Base-by-base conservation (phyloP, 2,329 filamentous ascomycete genomes). In the Colletotrichum sp. region DNA sequence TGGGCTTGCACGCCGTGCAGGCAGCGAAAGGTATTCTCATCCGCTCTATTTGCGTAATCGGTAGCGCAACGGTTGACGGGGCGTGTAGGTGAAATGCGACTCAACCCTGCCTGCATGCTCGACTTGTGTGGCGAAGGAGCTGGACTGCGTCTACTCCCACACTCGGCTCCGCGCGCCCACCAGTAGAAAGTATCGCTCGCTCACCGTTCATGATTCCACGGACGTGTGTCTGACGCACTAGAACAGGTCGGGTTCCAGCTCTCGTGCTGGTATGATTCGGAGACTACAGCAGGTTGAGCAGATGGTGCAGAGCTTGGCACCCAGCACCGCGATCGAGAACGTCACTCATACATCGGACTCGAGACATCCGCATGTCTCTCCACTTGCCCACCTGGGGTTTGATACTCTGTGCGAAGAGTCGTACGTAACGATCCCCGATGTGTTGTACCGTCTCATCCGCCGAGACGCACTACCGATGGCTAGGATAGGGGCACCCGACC, bases 271-370 rank as follows among this genome's bases (percentile, higher is more conserved):
- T 52, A 52, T 52, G 43, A 52, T 52, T 10, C 1, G n/a, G n/a
- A 52, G 43, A 52, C 43, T 52, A 12, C 43, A 52, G 43, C 43
- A 52, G n/a, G 43, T 52, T 52, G 43, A 52, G 43, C 43, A 52
- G 43, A 52, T 52, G 43, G 43, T 52, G 10, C 43, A 52, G 3
- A 52, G n/a, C 43, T 52, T 52, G 43, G 1, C 43, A 52, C 43
- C n/a, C n/a, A 0, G n/a, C 43, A 21, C 21, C 43, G 3, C n/a
- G n/a, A 6, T 13, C 10, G 43, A 52, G 3, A 52, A 52, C 10
- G 43, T 2, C 3, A n/a, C 10, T 21, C 2, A 21, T 4, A 2
- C n/a, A 13, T 2, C 43, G 43, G 1, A 0, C 43, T 52, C n/a
- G 3, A 52, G 10, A 21, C n/a, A 52, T 2, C n/a, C 3, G 0